These are phyloP conservation scores for Talaromyces stipitatus DNA, from an alignment of 495 filamentous ascomycete genomes.

Conservation along the genomic window DNA sequence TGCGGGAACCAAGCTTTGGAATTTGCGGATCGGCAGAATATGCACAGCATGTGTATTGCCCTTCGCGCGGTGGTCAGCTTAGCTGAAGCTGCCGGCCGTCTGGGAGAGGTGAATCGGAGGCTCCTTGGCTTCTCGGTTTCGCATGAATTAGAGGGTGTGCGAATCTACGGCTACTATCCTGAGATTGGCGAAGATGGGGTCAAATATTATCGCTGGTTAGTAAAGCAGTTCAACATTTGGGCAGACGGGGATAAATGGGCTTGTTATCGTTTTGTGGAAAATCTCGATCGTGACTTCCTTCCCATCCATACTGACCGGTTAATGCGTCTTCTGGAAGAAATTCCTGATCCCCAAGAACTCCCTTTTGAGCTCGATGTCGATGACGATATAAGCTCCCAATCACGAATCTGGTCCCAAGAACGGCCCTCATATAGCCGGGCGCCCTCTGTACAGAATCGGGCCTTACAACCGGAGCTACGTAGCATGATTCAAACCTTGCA, in stretches of 20 bases:
- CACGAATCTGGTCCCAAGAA: background rate
- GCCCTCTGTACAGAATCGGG: background rate
- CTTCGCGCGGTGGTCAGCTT: too few relatives aligned
- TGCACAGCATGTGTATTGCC: too few relatives aligned
- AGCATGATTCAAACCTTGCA: conserved; percentile 5
- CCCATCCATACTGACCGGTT: background rate
- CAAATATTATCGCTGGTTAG: conserved; percentile 12
- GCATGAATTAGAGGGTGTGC: conserved; percentile 24
- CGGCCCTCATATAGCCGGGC: background rate
- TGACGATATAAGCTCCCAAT: background rate
- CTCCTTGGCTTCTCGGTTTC: conserved; percentile 41
- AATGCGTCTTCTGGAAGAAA: background rate
- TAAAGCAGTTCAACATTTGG: conserved; percentile 15
- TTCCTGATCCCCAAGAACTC: background rate
- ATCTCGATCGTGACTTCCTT: conserved; percentile 11
- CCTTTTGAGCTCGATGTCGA: background rate
- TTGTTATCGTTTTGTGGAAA: conserved; percentile 22
- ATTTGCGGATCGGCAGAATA: too few relatives aligned
- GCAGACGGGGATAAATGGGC: conserved; percentile 21
- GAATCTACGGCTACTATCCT: conserved; percentile 21
- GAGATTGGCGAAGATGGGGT: conserved; percentile 14
- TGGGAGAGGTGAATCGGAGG: conserved; percentile 15
- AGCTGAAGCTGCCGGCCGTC: conserved; percentile 7
- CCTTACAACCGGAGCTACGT: background rate
- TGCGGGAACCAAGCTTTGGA: too few relatives aligned